phyloP scores from a whole-genome alignment of 345 rosid genomes.

The Sonneratia alba region DNA sequence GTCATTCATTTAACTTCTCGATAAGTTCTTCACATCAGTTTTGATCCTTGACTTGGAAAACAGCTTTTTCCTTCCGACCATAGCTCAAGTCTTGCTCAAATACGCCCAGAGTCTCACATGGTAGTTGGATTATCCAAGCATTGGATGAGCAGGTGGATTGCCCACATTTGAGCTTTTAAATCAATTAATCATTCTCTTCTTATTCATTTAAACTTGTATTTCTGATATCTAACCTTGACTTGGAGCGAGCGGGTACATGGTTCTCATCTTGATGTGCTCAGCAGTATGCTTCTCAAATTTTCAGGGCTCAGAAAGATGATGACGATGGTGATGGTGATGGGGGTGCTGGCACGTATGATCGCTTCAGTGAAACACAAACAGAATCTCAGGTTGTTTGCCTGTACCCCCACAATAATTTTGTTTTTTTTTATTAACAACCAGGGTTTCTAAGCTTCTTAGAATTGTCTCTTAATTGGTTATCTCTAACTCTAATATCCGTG shows the following conservation, averaged over 20 bases:
- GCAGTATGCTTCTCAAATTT: constrained; percentile 8
- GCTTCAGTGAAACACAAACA: constrained; percentile 92
- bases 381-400: constrained; percentile 71
- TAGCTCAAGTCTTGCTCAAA: constrained; percentile 29
- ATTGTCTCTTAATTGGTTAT: not conserved
- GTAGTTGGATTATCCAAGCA: constrained; percentile 60
- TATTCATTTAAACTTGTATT: not conserved
- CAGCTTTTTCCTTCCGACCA: constrained; percentile 44
- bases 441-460: not conserved
- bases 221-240: not conserved
- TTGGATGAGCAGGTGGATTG: constrained; percentile 58
- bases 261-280: not conserved
- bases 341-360: constrained; percentile 31
- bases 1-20: constrained; percentile 8
- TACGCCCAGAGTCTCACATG: constrained; percentile 32
- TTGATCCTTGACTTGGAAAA: constrained; percentile 40
- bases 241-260: not conserved
- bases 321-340: constrained; percentile 25
- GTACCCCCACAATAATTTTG: not conserved
- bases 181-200: not conserved
- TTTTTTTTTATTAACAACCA: not conserved
- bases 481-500: not conserved
- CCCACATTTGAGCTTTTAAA: not conserved
- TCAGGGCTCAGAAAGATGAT: constrained; percentile 40
- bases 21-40: constrained; percentile 14